Base-by-base conservation (phyloP, 176 grass and related monocot species). In the Cenchrus purpureus region DNA sequence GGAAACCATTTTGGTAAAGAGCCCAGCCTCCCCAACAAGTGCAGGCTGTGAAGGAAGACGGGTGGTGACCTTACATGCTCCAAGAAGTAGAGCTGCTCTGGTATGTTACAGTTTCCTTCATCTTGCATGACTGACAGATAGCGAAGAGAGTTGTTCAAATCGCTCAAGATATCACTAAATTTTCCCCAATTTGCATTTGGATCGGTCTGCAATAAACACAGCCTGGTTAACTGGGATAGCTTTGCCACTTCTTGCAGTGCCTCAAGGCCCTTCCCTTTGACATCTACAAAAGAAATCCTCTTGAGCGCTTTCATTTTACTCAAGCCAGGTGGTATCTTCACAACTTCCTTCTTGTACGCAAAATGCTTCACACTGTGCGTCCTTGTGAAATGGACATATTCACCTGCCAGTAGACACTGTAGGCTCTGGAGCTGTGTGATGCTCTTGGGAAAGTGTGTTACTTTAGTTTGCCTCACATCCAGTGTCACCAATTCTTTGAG, bases 21-120 rank as follows among this genome's bases (percentile, higher is more conserved):
- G 20, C 6, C 56, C 16, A 58, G 5, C 56, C 56, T 58, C 5
- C 76, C 76, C 4, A 0, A 0, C 58, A 79, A 50, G 45, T 79
- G 22, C 0, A 79, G 22, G n/a, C 22, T 65, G 11, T 32, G 1
- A 0, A 79, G 14, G 8, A 19, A 20, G 13, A 50, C 0, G 32
- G 43, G 59, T 0, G 76, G 8, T 6, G n/a, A 6, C 7, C 2
- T 6, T 7, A 78, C n/a, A 40, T 1, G 0, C 0, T 11, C 4
- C 10, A 78, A 64, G 58, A 64, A 77, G 11, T 78, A 0, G 12
- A 78, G 76, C 6, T 16, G 12, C 3, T 20, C 19, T 62, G 59
- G 19, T 28, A 25, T 28, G n/a, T 62, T 62, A 28, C 59, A 62
- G 59, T 62, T 28, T 2, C 20, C n/a, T 62, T 28, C 59, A 62